Conservation (phyloP, 441 rosid species). For the Populus hybrid region DNA sequence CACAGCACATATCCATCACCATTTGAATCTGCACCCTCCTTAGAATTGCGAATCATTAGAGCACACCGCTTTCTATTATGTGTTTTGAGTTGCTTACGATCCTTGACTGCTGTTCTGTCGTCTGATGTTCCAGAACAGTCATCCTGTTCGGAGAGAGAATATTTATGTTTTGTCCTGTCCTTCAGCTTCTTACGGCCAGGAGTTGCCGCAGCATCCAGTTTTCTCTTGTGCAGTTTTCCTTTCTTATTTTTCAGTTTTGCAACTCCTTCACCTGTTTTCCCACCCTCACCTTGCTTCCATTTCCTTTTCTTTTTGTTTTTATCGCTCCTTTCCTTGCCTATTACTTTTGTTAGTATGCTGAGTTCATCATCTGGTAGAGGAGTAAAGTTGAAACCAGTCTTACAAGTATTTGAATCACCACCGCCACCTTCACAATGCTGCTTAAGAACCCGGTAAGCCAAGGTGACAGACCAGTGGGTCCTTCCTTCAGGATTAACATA, state of each 20-base stretch:
- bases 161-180: constrained; percentile 29
- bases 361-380: constrained; percentile 85
- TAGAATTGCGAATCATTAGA: constrained; percentile 63
- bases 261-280: constrained; percentile 26
- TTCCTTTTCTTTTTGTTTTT: constrained; percentile 45
- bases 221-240: background rate
- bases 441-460: constrained; percentile 75
- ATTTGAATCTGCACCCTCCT: constrained; percentile 43
- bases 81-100: constrained; percentile 42
- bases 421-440: constrained; percentile 40
- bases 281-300: constrained; percentile 24
- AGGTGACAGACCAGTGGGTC: constrained; percentile 95
- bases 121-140: constrained; percentile 22
- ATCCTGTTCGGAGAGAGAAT: constrained; percentile 16
- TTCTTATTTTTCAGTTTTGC: constrained; percentile 34
- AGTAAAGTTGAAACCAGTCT: constrained; percentile 46
- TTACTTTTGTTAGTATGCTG: constrained; percentile 45
- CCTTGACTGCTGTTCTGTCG: constrained; percentile 32
- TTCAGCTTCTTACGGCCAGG: constrained; percentile 17
- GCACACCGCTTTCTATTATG: constrained; percentile 58
- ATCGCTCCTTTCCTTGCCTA: constrained; percentile 44
- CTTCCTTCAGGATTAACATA: constrained; percentile 90
- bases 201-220: background rate
- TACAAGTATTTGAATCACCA: constrained; percentile 34
- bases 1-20: constrained; percentile 56